Evolutionary conservation across 2,329 filamentous ascomycete genomes (phyloP), one percentile per base, ranked within the genome.

Genomic region (Exophiala aquamarina): DNA sequence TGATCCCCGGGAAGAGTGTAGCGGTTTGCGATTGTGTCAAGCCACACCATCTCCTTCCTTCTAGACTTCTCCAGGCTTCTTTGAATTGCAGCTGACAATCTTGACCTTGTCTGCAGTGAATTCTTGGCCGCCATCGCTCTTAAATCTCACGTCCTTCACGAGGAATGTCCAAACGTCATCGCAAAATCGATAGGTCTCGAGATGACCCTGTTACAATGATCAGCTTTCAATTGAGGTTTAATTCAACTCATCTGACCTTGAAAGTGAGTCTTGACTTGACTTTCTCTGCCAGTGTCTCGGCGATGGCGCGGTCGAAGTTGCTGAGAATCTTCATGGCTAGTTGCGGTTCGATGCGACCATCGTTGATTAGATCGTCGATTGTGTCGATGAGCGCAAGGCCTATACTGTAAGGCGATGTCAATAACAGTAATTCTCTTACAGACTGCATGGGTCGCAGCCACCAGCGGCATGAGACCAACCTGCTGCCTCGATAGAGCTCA

Each of bases 91-190:
- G 71, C 89, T 94, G 40, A 98, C 93, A 59, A 98, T 98, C 83
- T 97, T 97, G 70, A 98, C 88, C 68, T 90, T 92, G 65, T 96
- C 92, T 15, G 91, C 90, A 29, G 80, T 74, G 11, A 97, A 83
- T 1, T 81, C 80, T 52, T 83, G 80, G 47, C 80, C 82, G 58
- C 86, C 89, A 61, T 97, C 92, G 74, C 97, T 86, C 74, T 98
- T 98, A 75, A 98, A 97, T n/a, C 85, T 90, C 46, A 97, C 91
- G 59, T 97, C 93, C 72, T 96, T 96, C 71, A 98, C 95, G 49
- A 98, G 81, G 69, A 98, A 98, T 1, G 93, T 98, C 93, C 93
- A 98, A 49, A 98, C 93, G 73, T 98, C 93, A 71, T 98, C 93
- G 75, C 93, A 98, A 79, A 98, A 98, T 60, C 93, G 87, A 75